These are phyloP conservation scores for Inosperma sp. DNA, from an alignment of 768 basidiomycete genomes.

Conservation along the genomic window DNA sequence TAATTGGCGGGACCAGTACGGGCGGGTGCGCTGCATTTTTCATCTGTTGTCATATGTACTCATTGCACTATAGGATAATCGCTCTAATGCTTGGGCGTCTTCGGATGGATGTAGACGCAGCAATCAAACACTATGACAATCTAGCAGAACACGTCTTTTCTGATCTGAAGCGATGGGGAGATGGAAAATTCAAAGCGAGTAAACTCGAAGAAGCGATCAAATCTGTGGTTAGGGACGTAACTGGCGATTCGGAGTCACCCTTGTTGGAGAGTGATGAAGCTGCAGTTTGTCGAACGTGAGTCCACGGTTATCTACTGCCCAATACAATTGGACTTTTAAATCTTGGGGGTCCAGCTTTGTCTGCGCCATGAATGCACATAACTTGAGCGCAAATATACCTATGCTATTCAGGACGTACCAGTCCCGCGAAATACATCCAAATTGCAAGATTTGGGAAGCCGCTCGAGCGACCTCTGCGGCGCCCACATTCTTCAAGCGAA, in stretches of 20 bases:
- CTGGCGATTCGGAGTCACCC: neutral
- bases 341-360: neutral
- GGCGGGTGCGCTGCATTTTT: constrained; percentile 24
- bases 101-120: constrained; percentile 27
- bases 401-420: neutral
- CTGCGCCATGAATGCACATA: neutral
- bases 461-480: neutral
- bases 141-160: neutral
- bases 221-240: neutral
- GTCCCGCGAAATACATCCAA: neutral
- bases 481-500: neutral
- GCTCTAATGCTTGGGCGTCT: constrained; percentile 37
- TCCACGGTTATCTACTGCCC: neutral
- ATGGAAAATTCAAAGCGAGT: neutral
- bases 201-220: neutral
- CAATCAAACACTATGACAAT: neutral
- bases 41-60: neutral
- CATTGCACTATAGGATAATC: constrained; percentile 22
- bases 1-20: constrained; percentile 32
- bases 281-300: neutral
- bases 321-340: neutral
- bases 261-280: neutral
- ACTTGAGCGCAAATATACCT: neutral
- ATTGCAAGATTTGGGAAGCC: constrained; percentile 1
- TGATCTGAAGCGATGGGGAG: neutral